Percentiles rank a stretch among this genome's conserved stretches.
Conservation (phyloP, 805 yeast species). For the Ogataea populi-albae region DNA sequence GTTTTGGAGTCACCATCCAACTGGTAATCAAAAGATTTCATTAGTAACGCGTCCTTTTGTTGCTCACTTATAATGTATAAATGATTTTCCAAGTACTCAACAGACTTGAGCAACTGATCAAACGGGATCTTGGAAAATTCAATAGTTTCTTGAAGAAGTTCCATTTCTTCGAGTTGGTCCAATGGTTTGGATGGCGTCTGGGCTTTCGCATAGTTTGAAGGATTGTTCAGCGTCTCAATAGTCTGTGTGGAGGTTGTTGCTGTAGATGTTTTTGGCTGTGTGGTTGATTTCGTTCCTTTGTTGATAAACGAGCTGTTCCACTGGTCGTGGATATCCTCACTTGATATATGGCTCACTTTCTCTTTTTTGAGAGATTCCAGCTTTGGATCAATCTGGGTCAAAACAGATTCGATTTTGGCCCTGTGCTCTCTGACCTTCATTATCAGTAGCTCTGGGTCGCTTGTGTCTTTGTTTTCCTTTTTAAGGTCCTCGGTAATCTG, state of each 20-base stretch:
- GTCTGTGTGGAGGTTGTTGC: slow-evolving; percentile 25
- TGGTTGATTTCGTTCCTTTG: slow-evolving; percentile 34
- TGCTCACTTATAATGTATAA: slow-evolving; percentile 71
- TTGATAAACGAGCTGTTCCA: slow-evolving; percentile 83
- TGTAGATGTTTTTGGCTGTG: slow-evolving; percentile 7
- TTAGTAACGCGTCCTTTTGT: slow-evolving; percentile 88
- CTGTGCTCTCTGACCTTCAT: slow-evolving; percentile 58
- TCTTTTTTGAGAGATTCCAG: slow-evolving; percentile 67
- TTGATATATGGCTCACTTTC: slow-evolving; percentile 70
- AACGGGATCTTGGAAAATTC: slow-evolving; percentile 58
- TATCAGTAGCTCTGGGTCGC: slow-evolving; percentile 35
- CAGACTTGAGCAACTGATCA: slow-evolving; percentile 47
- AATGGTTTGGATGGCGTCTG: slow-evolving; percentile 32
- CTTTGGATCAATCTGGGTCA: slow-evolving; percentile 61
- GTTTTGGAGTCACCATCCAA: slow-evolving; percentile 53
- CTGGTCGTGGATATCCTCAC: slow-evolving; percentile 90
- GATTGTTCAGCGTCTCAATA: slow-evolving; percentile 31
- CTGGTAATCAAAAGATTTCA: slow-evolving; percentile 88
- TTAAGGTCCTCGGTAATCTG: slow-evolving; percentile 65
- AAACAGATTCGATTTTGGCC: slow-evolving; percentile 63
- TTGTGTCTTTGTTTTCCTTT: slow-evolving; percentile 47
- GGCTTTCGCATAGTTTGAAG: slow-evolving; percentile 9
- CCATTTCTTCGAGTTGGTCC: slow-evolving; percentile 45
- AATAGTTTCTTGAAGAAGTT: slow-evolving; percentile 59
- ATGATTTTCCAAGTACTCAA: slow-evolving; percentile 53